phyloP scores from a whole-genome alignment of 257 asterid genomes.

The Solanum peruvianum region DNA sequence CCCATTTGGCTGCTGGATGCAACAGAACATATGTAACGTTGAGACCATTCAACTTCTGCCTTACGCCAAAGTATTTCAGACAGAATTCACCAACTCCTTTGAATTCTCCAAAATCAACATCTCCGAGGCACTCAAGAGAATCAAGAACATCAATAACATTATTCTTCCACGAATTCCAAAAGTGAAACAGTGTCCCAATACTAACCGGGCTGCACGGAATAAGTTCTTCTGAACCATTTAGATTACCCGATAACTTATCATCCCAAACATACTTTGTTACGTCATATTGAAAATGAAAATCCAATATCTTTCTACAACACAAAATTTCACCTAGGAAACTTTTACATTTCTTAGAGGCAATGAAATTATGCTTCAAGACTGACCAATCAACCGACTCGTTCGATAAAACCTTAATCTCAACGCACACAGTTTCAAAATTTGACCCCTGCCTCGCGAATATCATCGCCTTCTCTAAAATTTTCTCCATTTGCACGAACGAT shows the following conservation, averaged over 20 bases:
- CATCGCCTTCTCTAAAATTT: conserved; percentile 21
- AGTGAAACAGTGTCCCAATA: conserved; percentile 20
- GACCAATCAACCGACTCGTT: conserved; percentile 12
- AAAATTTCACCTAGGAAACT: conserved; percentile 19
- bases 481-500: conserved; percentile 17
- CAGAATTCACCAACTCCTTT: conserved; percentile 17
- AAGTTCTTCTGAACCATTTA: conserved; percentile 3
- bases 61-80: conserved; percentile 44
- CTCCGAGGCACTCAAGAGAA: conserved; percentile 18
- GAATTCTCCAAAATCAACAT: background rate
- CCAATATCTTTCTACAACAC: conserved; percentile 28
- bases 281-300: conserved; percentile 20
- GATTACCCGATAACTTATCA: conserved; percentile 1
- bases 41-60: conserved; percentile 8
- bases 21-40: conserved; percentile 11
- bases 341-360: conserved; percentile 1
- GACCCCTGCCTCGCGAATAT: conserved; percentile 17
- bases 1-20: conserved; percentile 47
- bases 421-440: conserved; percentile 10
- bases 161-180: conserved; percentile 34
- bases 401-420: conserved; percentile 16
- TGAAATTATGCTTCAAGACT: conserved; percentile 16
- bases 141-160: conserved; percentile 10
- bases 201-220: conserved; percentile 19
- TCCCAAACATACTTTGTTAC: conserved; percentile 22